phyloP scores from a whole-genome alignment of 495 filamentous ascomycete genomes.

The Choiromyces venosus region DNA sequence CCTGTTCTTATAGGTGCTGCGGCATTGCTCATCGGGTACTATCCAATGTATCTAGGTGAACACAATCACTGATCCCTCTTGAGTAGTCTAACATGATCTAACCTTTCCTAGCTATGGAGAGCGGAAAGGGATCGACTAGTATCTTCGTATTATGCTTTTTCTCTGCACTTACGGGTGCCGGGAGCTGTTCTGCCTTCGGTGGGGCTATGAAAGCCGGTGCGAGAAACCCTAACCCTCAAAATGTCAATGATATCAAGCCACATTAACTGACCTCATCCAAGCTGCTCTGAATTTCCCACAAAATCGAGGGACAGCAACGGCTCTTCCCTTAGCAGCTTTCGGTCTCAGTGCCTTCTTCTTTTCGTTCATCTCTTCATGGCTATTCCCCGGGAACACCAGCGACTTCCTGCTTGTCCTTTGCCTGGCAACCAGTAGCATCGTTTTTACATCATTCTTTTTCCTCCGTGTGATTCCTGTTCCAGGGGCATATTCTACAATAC shows the following conservation, averaged over 20 bases:
- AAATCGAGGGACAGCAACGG: conserved; percentile 88
- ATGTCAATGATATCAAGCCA: background rate
- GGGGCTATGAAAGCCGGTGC: conserved; percentile 73
- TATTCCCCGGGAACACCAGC: conserved; percentile 79
- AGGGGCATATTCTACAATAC: conserved; percentile 60
- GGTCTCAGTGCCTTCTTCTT: conserved; percentile 97
- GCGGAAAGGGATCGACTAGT: conserved; percentile 58
- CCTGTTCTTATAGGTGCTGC: conserved; percentile 69
- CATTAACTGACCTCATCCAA: conserved; percentile 26
- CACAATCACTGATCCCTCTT: background rate
- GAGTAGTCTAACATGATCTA: background rate
- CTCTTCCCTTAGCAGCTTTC: conserved; percentile 85
- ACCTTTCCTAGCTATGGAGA: conserved; percentile 45
- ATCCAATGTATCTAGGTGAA: conserved; percentile 61
- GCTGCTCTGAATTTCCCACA: conserved; percentile 89
- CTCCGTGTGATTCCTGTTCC: conserved; percentile 65
- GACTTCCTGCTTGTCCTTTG: conserved; percentile 74
- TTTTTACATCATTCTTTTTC: conserved; percentile 72
- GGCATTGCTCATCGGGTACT: conserved; percentile 69
- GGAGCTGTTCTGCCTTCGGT: conserved; percentile 79
- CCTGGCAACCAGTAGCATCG: conserved; percentile 68
- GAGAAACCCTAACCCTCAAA: conserved; percentile 27
- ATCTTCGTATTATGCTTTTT: conserved; percentile 72
- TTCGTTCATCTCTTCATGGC: conserved; percentile 64
- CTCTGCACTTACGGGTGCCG: conserved; percentile 75